Conservation (phyloP, 192 early-diverging fungal genomes). For the Coemansia sp. region DNA sequence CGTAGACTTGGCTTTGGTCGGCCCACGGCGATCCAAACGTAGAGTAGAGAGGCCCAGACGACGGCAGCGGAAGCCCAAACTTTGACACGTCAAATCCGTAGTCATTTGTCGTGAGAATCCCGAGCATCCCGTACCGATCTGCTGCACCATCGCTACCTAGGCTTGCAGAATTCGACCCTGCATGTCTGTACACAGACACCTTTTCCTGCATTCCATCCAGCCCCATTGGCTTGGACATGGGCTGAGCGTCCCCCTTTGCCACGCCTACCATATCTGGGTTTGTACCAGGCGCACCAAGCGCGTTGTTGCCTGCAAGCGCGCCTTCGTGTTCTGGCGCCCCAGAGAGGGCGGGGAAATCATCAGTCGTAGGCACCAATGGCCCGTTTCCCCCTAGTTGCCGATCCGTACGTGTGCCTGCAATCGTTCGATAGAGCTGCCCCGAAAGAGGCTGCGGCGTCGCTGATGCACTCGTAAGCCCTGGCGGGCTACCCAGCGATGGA, state of each 20-base stretch:
- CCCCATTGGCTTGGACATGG: not conserved
- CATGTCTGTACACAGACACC: constrained; percentile 34
- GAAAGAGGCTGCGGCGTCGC: constrained; percentile 27
- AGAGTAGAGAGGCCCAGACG: constrained; percentile 75
- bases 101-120: constrained; percentile 83
- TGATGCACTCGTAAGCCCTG: constrained; percentile 23
- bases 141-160: constrained; percentile 19
- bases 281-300: constrained; percentile 6
- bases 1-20: constrained; percentile 64
- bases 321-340: constrained; percentile 9
- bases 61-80: constrained; percentile 74
- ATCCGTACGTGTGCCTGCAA: constrained; percentile 27
- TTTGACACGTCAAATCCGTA: constrained; percentile 90
- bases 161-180: constrained; percentile 27
- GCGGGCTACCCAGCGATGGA: constrained; percentile 47
- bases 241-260: not conserved
- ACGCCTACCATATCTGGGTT: constrained; percentile 19
- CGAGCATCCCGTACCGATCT: constrained; percentile 79
- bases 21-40: constrained; percentile 90
- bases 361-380: constrained; percentile 29
- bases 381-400: constrained; percentile 6
- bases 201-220: constrained; percentile 33
- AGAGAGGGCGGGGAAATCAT: constrained; percentile 47
- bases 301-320: constrained; percentile 1
- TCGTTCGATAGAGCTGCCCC: constrained; percentile 39